These are phyloP conservation scores for Melanomma pulvis-pyrius DNA, from an alignment of 495 filamentous ascomycete species.

Conservation along the genomic window DNA sequence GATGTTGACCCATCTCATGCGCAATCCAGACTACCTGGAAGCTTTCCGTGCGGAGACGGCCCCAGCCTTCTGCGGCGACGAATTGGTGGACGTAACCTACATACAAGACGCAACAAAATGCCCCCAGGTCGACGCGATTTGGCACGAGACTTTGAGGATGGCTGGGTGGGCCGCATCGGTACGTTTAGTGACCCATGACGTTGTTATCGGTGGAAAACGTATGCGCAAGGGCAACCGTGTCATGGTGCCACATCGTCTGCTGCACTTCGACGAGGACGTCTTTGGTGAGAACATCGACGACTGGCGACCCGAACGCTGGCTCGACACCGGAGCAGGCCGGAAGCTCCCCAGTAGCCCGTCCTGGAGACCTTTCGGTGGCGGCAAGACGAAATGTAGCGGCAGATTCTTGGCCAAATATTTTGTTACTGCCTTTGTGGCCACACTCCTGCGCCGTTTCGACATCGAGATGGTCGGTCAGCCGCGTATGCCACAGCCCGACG, in stretches of 20 bases:
- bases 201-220: background rate
- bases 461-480: background rate
- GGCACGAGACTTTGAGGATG: slow-evolving; percentile 1
- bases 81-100: background rate
- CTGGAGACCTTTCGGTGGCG: slow-evolving; percentile 5
- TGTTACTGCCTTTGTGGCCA: background rate
- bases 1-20: background rate
- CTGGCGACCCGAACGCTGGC: background rate
- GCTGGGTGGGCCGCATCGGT: background rate
- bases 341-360: background rate
- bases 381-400: background rate
- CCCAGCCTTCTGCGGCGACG: background rate
- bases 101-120: background rate
- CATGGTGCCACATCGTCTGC: slow-evolving; percentile 4
- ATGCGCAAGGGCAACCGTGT: slow-evolving; percentile 7
- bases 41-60: background rate
- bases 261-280: slow-evolving; percentile 5
- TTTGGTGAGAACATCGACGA: background rate
- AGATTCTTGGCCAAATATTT: background rate
- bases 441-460: background rate
- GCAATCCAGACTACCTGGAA: background rate
- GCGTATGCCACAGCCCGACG: background rate
- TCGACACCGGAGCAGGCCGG: background rate
- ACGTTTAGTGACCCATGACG: background rate
- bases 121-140: background rate